A percentile compares a stretch with the other conserved stretches of the same genome.
These are phyloP conservation scores for Curvularia lunata DNA, from an alignment of 2,329 filamentous ascomycete species.

Conservation along the genomic window DNA sequence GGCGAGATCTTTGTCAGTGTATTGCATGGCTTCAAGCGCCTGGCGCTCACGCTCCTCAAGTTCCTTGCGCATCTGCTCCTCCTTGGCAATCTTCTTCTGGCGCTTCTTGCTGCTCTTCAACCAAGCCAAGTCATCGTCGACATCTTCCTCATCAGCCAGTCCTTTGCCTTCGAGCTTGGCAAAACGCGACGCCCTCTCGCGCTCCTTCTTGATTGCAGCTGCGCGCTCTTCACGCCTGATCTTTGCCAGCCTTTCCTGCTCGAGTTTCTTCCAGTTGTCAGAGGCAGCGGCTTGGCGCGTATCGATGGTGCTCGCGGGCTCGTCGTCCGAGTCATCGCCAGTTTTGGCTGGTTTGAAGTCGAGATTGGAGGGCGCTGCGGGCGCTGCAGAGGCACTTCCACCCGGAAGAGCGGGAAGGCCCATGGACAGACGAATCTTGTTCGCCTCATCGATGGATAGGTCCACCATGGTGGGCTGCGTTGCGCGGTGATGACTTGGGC, in stretches of 20 bases:
- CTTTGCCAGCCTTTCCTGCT: constrained; percentile 75
- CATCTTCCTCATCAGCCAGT: constrained; percentile 76
- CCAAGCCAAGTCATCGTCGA: constrained; percentile 82
- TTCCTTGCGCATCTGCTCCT: constrained; percentile 74
- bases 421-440: constrained; percentile 86
- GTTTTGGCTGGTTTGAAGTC: constrained; percentile 61
- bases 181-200: constrained; percentile 80
- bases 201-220: constrained; percentile 84
- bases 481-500: constrained; percentile 6
- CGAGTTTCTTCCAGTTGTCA: constrained; percentile 74
- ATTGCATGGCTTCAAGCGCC: constrained; percentile 68
- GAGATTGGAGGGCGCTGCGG: constrained; percentile 58
- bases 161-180: constrained; percentile 81
- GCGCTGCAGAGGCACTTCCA: constrained; percentile 62
- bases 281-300: constrained; percentile 74
- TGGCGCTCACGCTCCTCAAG: constrained; percentile 73
- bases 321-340: constrained; percentile 65
- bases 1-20: constrained; percentile 83
- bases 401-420: constrained; percentile 90
- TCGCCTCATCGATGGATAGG: constrained; percentile 80
- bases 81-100: constrained; percentile 84
- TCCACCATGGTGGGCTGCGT: constrained; percentile 36
- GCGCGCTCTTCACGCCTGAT: constrained; percentile 78
- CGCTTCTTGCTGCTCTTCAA: constrained; percentile 88
- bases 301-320: constrained; percentile 82